These are phyloP conservation scores for Citrullus colocynthis DNA, from an alignment of 306 rosid genomes.

Conservation along the genomic window DNA sequence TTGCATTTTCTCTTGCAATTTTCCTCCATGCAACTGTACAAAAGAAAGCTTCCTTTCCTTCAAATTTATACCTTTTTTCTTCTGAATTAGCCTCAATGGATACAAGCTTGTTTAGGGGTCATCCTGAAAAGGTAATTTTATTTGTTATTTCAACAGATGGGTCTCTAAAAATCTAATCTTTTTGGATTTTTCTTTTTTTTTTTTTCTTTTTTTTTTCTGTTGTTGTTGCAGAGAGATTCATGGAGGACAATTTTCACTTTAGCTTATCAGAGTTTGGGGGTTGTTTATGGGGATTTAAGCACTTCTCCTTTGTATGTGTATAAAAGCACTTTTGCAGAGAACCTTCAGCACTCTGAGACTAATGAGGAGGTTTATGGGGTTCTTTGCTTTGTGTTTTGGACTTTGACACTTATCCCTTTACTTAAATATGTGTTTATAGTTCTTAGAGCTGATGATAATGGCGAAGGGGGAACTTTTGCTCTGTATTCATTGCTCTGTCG, in stretches of 20 bases:
- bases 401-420: conserved; percentile 70
- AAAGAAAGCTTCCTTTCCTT: background rate
- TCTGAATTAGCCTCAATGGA: background rate
- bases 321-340: conserved; percentile 87
- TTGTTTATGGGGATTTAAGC: conserved; percentile 91
- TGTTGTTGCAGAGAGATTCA: conserved; percentile 55
- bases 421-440: conserved; percentile 90
- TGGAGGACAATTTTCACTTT: conserved; percentile 74
- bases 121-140: background rate
- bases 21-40: background rate
- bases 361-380: conserved; percentile 95
- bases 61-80: background rate
- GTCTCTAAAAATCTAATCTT: background rate
- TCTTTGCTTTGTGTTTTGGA: conserved; percentile 89
- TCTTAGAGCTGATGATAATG: conserved; percentile 88
- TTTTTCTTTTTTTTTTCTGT: too few relatives aligned
- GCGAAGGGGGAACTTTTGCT: conserved; percentile 99
- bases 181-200: background rate
- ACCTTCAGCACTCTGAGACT: conserved; percentile 73
- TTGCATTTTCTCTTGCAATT: background rate
- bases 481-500: conserved; percentile 75
- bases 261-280: conserved; percentile 93
- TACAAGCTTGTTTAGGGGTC: background rate
- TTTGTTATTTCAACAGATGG: background rate
- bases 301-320: conserved; percentile 87